Conservation (phyloP, 169 alveolate genomes). For the Toxoplasma gondii region DNA sequence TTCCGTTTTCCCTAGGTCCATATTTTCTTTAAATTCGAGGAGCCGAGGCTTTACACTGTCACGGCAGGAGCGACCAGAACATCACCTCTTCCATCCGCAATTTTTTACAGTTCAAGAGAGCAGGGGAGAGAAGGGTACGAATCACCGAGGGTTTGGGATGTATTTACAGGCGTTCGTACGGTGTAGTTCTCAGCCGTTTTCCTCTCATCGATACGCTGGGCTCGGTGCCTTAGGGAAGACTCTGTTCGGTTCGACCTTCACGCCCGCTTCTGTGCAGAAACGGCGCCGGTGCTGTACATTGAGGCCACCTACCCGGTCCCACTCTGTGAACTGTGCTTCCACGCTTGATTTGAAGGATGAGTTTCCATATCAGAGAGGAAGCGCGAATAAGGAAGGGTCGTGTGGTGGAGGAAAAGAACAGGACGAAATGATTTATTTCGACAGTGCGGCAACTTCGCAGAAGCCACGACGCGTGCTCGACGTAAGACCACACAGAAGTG, state of each 20-base stretch:
- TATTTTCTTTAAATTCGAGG: not conserved
- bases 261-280: not conserved
- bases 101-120: not conserved
- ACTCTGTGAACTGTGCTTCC: not conserved
- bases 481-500: not conserved
- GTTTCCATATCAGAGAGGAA: not conserved
- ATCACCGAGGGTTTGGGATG: not conserved
- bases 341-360: not conserved
- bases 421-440: conserved; percentile 14
- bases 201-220: not conserved
- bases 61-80: not conserved
- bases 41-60: not conserved
- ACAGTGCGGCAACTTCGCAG: conserved; percentile 66
- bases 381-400: not conserved
- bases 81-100: not conserved
- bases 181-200: not conserved
- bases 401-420: not conserved
- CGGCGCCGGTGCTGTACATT: not conserved
- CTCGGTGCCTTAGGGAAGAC: not conserved
- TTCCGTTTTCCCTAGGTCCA: not conserved
- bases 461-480: conserved; percentile 55
- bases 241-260: not conserved
- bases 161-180: not conserved
- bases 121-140: not conserved
- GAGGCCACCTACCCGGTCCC: not conserved